Evolutionary conservation across 441 rosid species (phyloP), one percentile per base, ranked within the genome.

Genomic region (Arabidopsis hybrid): DNA sequence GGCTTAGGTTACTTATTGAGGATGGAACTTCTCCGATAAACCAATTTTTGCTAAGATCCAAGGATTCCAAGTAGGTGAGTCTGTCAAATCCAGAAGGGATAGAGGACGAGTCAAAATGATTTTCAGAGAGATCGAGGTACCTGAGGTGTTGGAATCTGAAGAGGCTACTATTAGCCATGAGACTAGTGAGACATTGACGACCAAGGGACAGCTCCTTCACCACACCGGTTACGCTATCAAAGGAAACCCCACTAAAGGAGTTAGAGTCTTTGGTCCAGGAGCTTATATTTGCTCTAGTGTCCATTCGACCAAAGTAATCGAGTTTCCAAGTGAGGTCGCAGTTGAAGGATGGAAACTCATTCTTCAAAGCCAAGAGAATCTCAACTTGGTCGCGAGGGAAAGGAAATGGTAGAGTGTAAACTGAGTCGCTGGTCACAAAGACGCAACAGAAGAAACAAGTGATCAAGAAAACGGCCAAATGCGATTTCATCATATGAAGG

Each of bases 111-210:
- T 21, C 49, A 3, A 63, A 45, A 21, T 63, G 8, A 21, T 63
- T 63, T 1, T 0, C 0, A 29, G 67, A 63, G 29, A 63, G 53
- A 31, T 63, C 39, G 26, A 45, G 67, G 2, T n/a, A 14, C 67
- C 53, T 45, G 38, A 45, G 67, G 53, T 63, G 40, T 0, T 45
- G 67, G 40, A 63, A 8, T 63, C 8, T 63, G 53, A 63, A 63
- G 1, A 63, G 67, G 8, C 53, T 63, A 63, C 55, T 21, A 21
- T 21, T 21, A 21, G 29, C 29, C 29, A 0, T 21, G 29, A 21
- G 29, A 2, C 29, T 2, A 21, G 29, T 21, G 3, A 21, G 29
- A 21, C 29, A 21, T 21, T 2, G 3, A 21, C 29, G 3, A 21
- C 29, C 3, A 2, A 21, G 29, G 29, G 29, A 21, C 29, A 21